Evolutionary conservation across 176 grass and related monocot species (phyloP), one percentile per base, ranked within the genome.

Genomic region (Thinopyrum elongatum): DNA sequence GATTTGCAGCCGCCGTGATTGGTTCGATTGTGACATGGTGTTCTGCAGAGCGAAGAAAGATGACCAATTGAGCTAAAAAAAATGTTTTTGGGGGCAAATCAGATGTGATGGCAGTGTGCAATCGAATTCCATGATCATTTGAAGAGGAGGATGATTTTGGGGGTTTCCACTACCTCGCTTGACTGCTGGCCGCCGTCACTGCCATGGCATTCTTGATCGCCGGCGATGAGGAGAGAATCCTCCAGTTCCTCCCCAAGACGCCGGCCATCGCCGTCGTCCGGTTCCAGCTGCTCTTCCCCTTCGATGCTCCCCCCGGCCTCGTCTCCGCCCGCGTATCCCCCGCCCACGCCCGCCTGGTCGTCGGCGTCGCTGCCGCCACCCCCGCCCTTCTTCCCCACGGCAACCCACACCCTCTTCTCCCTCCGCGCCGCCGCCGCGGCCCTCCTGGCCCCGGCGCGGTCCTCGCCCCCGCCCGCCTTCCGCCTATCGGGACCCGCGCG

Each of bases 381-480:
- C n/a, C 17, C 74, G 0, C 10, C 67, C 63, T 87, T 81, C 80
- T 59, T 91, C 80, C 59, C 39, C 23, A 86, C 83, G 81, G 83
- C 62, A 26, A 91, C 84, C 92, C 89, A 87, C 47, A 88, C 65
- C 64, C 42, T 83, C 28, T 70, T 89, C 34, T 46, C 71, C 35
- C 36, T 77, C 84, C 74, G 66, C 58, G 8, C 71, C 31, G 3
- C 6, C 21, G 44, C 44, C 44, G 13, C 47, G 28, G 28, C 21
- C 44, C 7, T 7, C 47, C 67, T 4, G 29, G 17, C 1, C 47
- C 11, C 44, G 14, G 21, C 27, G 4, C 57, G 2, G 13, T 41
- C 33, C 71, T 46, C 38, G 23, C 86, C 28, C 33, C 17, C 58
- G 6, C 65, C n/a, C 58, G 30, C 38, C 10, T 3, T 85, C 8